phyloP scores from a whole-genome alignment of 768 basidiomycete species.

The Collybiopsis luxurians region DNA sequence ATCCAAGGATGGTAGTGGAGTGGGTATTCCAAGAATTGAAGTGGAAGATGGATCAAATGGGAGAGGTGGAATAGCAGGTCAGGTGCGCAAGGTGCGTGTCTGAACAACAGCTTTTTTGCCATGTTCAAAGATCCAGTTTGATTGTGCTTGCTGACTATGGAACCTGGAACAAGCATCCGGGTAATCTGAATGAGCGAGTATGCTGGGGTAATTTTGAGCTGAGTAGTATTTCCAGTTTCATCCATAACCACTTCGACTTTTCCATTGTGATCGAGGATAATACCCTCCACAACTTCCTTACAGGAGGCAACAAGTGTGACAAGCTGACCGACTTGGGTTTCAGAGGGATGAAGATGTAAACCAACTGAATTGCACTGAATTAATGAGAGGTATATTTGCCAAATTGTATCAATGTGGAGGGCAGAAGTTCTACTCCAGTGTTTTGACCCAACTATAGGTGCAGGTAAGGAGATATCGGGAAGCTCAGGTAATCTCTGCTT shows the following conservation, averaged over 20 bases:
- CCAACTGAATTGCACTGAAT: conserved; percentile 9
- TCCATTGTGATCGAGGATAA: conserved; percentile 9
- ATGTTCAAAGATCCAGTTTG: conserved; percentile 11
- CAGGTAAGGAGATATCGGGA: neutral
- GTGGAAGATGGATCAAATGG: conserved; percentile 5
- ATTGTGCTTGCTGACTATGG: conserved; percentile 7
- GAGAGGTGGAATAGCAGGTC: neutral
- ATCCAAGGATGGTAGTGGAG: neutral
- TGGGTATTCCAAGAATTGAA: conserved; percentile 4
- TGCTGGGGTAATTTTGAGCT: conserved; percentile 8
- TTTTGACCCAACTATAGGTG: neutral
- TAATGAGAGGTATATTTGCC: conserved; percentile 4
- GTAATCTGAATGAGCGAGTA: conserved; percentile 12
- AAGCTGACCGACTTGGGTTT: conserved; percentile 9
- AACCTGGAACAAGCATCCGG: conserved; percentile 10
- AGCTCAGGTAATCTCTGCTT: neutral
- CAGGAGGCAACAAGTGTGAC: conserved; percentile 9
- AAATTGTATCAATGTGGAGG: conserved; percentile 11
- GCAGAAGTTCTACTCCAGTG: neutral
- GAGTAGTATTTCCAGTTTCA: neutral
- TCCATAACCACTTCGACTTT: neutral
- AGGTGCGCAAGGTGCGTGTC: conserved; percentile 12
- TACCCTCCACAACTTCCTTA: conserved; percentile 7
- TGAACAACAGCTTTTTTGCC: neutral
- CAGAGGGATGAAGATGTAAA: conserved; percentile 1